These are phyloP conservation scores for Flammula alnicola DNA, from an alignment of 1,284 basidiomycete species.

Conservation along the genomic window DNA sequence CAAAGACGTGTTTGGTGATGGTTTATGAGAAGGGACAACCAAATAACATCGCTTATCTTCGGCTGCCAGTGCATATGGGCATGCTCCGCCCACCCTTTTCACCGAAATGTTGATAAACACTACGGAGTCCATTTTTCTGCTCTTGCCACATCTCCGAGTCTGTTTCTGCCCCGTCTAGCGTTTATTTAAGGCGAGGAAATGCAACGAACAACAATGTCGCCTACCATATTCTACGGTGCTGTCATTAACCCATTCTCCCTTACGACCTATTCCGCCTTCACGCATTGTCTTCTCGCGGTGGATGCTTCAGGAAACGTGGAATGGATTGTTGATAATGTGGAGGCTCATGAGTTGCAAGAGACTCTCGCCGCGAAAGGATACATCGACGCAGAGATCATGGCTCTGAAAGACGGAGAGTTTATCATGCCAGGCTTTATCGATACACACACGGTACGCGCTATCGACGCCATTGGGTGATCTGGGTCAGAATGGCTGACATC, in stretches of 20 bases:
- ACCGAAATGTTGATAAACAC: no score
- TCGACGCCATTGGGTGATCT: not conserved
- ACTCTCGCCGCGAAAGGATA: constrained; percentile 48
- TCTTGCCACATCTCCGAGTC: not conserved
- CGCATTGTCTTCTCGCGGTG: constrained; percentile 65
- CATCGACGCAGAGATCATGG: constrained; percentile 38
- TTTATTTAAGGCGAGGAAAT: not conserved
- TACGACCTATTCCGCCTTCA: constrained; percentile 55
- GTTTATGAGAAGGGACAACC: no score
- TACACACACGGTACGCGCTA: constrained; percentile 78
- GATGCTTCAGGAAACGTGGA: constrained; percentile 62
- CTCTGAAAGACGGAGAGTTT: constrained; percentile 73
- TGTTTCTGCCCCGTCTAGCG: not conserved
- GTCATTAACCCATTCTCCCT: constrained; percentile 70
- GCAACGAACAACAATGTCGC: constrained; percentile 1
- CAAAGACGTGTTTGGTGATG: no score
- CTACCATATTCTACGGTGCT: constrained; percentile 64
- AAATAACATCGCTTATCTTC: no score
- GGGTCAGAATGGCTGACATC: not conserved
- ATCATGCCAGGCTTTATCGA: constrained; percentile 90
- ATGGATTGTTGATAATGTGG: constrained; percentile 68
- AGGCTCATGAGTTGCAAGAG: constrained; percentile 45
- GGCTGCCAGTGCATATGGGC: no score
- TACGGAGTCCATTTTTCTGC: not conserved
- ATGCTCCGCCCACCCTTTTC: no score